A percentile compares a stretch with the other conserved stretches of the same genome.
These are phyloP conservation scores for Chytriomyces sp. DNA, from an alignment of 192 early-diverging fungal species.

Conservation along the genomic window DNA sequence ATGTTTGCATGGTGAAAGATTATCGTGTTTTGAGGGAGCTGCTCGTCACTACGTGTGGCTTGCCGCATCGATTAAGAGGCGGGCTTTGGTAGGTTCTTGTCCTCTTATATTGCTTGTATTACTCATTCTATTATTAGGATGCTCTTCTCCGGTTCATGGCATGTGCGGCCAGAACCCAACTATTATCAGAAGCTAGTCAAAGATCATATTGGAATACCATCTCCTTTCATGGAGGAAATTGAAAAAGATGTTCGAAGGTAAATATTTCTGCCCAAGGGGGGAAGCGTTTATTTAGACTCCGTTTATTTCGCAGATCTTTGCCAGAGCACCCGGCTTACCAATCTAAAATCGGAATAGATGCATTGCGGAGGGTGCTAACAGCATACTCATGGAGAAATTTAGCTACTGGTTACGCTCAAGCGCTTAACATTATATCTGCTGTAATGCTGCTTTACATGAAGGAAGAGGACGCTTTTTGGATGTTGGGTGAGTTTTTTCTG, in stretches of 20 bases:
- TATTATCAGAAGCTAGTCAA: constrained; percentile 54
- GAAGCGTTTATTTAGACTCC: neutral
- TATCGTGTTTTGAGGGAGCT: constrained; percentile 52
- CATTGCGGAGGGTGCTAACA: constrained; percentile 59
- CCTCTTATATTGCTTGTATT: neutral
- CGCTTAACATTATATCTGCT: constrained; percentile 64
- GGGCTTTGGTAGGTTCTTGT: constrained; percentile 54
- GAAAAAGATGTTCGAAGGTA: constrained; percentile 67
- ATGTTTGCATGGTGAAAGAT: constrained; percentile 61
- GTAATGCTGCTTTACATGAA: constrained; percentile 57
- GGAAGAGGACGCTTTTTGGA: constrained; percentile 68
- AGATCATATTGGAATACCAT: constrained; percentile 39
- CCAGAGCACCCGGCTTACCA: constrained; percentile 68
- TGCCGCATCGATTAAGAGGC: constrained; percentile 54
- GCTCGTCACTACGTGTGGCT: constrained; percentile 49
- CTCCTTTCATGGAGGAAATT: constrained; percentile 64
- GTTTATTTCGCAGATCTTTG: constrained; percentile 45
- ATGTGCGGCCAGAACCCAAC: constrained; percentile 48
- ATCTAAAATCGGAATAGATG: constrained; percentile 55
- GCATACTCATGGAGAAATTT: constrained; percentile 68
- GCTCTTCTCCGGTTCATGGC: constrained; percentile 60
- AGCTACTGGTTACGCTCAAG: constrained; percentile 68
- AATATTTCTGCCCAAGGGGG: neutral
- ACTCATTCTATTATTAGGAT: constrained; percentile 45
- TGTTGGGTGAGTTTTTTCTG: constrained; percentile 50